A percentile compares a stretch with the other conserved stretches of the same genome.
Conservation (phyloP, 1,139 yeast genomes). For the Sugiyamaella japonica region DNA sequence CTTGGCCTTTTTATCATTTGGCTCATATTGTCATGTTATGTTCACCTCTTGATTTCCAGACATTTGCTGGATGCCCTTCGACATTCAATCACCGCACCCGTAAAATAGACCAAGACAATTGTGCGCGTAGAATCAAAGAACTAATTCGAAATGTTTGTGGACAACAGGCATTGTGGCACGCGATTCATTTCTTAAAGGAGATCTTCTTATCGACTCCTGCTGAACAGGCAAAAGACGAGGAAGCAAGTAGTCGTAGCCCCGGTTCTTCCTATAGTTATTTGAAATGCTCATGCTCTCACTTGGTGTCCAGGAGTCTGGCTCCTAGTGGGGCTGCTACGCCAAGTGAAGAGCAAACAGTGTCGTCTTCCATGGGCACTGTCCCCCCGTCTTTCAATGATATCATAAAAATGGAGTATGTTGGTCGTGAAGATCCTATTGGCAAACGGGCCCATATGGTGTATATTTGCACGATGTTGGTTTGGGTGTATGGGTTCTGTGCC, state of each 20-base stretch:
- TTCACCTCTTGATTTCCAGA: conserved; percentile 74
- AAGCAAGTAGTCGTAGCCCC: conserved; percentile 5
- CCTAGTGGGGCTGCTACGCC: conserved; percentile 26
- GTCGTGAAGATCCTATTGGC: conserved; percentile 53
- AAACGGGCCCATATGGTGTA: conserved; percentile 60
- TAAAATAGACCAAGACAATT: conserved; percentile 52
- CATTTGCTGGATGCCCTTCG: conserved; percentile 79
- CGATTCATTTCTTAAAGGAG: conserved; percentile 34
- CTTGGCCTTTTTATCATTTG: conserved; percentile 42
- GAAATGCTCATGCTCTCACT: conserved; percentile 24
- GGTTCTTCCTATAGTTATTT: conserved; percentile 18
- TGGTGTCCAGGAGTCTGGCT: conserved; percentile 23
- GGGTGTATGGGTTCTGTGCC: conserved; percentile 55
- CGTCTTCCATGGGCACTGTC: neutral
- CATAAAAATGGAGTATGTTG: conserved; percentile 43
- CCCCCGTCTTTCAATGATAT: conserved; percentile 20
- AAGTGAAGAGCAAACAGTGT: conserved; percentile 7
- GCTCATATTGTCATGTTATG: conserved; percentile 71
- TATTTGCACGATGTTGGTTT: conserved; percentile 53
- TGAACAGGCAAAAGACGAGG: conserved; percentile 19
- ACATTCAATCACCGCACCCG: conserved; percentile 76
- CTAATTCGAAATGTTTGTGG: conserved; percentile 25
- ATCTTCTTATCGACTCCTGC: conserved; percentile 26
- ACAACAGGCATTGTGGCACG: conserved; percentile 34
- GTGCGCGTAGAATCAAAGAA: conserved; percentile 35